Evolutionary conservation across 176 grass and related monocot genomes (phyloP), one percentile per base, ranked within the genome.

Genomic region (Bolboschoenus planiculmis): DNA sequence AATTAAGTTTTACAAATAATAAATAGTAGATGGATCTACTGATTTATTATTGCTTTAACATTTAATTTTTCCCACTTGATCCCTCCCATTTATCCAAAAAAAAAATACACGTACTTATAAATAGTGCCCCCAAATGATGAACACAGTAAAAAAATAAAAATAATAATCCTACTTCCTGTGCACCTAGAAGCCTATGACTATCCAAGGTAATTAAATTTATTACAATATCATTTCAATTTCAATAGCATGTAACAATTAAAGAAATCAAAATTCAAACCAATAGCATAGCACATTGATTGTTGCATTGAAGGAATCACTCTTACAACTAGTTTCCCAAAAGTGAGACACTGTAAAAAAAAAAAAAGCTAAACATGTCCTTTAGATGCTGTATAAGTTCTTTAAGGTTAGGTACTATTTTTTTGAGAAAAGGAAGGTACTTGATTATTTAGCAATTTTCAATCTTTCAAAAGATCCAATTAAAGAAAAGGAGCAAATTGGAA

Each of bases 301-400:
- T 77, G 72, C 72, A 53, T 53, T 33, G 16, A 53, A 50, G 71
- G 71, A 50, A 74, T 74, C 71, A 75, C 71, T 46, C 13, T 77
- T 50, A 53, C 46, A 50, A 34, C 26, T 31, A 51, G 72, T 46
- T 44, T 77, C 72, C 72, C 72, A 77, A 53, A 77, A 51, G 72
- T 18, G 26, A 7, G 26, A 76, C 70, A 75, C 14, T 4, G 72
- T 77, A 33, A 77, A 51, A 77, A 75, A 66, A n/a, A 61, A 36
- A 5, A 1, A 59, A 29, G 15, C 15, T 74, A 27, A 74, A 77
- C 24, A 20, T 77, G 44, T 30, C 44, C 35, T 24, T 26, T 9
- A 77, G 72, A 77, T 51, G 72, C 72, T 43, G 6, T 77, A 51
- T 33, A 44, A 53, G 0, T 34, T 53, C 11, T 53, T 51, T 30